Base-by-base conservation (phyloP, 805 yeast species). In the Barnettozyma vustinii region DNA sequence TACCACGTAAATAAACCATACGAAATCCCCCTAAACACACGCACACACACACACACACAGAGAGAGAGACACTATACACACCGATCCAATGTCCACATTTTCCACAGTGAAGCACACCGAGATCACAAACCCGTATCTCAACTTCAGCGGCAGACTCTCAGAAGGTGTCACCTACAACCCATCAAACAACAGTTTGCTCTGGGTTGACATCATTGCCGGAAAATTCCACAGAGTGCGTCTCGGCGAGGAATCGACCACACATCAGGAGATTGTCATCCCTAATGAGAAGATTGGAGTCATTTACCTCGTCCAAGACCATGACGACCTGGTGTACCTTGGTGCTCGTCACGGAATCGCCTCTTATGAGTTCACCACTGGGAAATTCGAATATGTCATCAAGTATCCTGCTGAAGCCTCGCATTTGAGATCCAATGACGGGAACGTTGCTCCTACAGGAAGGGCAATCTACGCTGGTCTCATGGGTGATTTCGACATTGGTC, bases 371-470 rank as follows among this genome's bases (percentile, higher is more conserved):
- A 49, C 47, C 12, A 68, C 72, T 1, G 56, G 61, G 7, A 48
- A 60, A 23, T 74, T 76, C 65, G 59, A 68, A 33, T 68, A 68
- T 47, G 57, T 69, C 36, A 58, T 63, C 9, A 44, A 67, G 25
- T 83, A 75, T 44, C 59, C 66, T 13, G 58, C 59, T 2, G 54
- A 63, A 27, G 51, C 52, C n/a, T 47, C 43, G 20, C 67, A 65
- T 41, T 63, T 77, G 62, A 72, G 90, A 58, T 84, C 94, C 39
- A 90, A 90, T 59, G 97, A 90, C 62, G 96, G 97, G 0, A 76
- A 79, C 42, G 77, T 89, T 37, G 90, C 87, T 51, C 84, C 87
- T 4, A 69, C 78, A 59, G 96, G 96, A 1, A 75, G 83, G 37
- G 53, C 52, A 52, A 75, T 89, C 45, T 84, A 87, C 77, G 79